A percentile compares a stretch with the other conserved stretches of the same genome.
Evolutionary conservation across 768 basidiomycete species (phyloP).

Genomic region (Termitomyces sp.): DNA sequence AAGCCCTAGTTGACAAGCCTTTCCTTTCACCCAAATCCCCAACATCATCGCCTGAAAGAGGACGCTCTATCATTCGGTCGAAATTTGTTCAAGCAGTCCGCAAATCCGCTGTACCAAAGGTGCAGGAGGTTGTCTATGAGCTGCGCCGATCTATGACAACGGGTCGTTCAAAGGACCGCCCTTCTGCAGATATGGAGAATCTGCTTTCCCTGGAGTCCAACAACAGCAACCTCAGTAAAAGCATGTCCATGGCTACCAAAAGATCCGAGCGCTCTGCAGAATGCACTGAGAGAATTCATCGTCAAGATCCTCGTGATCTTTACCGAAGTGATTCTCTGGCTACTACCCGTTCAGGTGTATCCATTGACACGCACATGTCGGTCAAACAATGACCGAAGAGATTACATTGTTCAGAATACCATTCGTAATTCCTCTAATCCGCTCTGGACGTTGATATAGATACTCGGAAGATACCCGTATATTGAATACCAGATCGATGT

Average conservation of each 20-base stretch:
- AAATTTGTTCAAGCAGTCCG: conserved; percentile 25
- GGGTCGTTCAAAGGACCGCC: conserved; percentile 21
- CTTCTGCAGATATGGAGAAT: conserved; percentile 6
- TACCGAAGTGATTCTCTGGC: conserved; percentile 5
- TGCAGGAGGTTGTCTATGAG: conserved; percentile 30
- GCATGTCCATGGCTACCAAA: neutral
- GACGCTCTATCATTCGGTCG: conserved; percentile 2
- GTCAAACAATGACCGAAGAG: neutral
- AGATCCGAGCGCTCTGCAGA: conserved; percentile 1
- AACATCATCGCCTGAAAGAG: conserved; percentile 3
- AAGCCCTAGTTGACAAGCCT: conserved; percentile 16
- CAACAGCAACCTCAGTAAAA: conserved; percentile 4
- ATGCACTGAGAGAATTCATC: conserved; percentile 3
- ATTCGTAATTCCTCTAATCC: neutral
- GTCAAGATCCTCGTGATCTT: conserved; percentile 3
- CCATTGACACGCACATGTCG: neutral
- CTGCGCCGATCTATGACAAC: conserved; percentile 35
- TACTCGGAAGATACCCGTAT: too few relatives aligned
- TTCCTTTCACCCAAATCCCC: neutral
- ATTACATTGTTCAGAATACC: neutral
- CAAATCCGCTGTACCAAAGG: conserved; percentile 29
- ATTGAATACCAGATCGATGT: neutral
- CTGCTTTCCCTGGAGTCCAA: conserved; percentile 4
- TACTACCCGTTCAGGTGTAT: conserved; percentile 4
- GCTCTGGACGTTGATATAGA: neutral